Evolutionary conservation across 768 basidiomycete species (phyloP).

Genomic region (Rickenella mellea): DNA sequence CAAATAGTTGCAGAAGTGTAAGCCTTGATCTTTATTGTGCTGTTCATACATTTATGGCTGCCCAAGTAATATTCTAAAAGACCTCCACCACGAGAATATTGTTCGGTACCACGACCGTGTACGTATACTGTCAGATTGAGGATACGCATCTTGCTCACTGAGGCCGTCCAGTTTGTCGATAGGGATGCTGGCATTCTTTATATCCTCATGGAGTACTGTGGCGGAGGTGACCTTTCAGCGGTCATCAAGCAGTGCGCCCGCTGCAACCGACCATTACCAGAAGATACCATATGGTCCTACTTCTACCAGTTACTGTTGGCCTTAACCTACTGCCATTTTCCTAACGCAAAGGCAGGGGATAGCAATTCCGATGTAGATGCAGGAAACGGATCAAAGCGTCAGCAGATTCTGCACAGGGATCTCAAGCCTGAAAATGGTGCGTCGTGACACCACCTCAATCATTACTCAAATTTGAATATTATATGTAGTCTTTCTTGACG

Average conservation of each 20-base stretch:
- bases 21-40: conserved; percentile 21
- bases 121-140: conserved; percentile 4
- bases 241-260: conserved; percentile 75
- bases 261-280: conserved; percentile 65
- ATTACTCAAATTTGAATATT: background rate
- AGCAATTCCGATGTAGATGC: conserved; percentile 16
- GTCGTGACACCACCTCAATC: conserved; percentile 12
- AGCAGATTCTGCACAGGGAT: conserved; percentile 87
- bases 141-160: conserved; percentile 14
- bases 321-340: conserved; percentile 88
- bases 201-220: conserved; percentile 99
- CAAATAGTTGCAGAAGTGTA: conserved; percentile 98
- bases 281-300: conserved; percentile 93
- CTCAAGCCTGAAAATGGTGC: conserved; percentile 95
- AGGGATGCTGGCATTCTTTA: conserved; percentile 85
- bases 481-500: conserved; percentile 76
- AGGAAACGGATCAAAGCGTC: conserved; percentile 44
- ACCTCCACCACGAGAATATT: conserved; percentile 90
- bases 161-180: conserved; percentile 54
- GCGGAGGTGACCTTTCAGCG: conserved; percentile 86
- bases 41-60: background rate
- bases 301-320: conserved; percentile 90
- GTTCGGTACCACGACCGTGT: conserved; percentile 88
- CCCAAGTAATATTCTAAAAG: conserved; percentile 88
- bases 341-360: conserved; percentile 34